These are phyloP conservation scores for Oryza australiensis DNA, from an alignment of 176 grass and related monocot genomes.

Conservation along the genomic window DNA sequence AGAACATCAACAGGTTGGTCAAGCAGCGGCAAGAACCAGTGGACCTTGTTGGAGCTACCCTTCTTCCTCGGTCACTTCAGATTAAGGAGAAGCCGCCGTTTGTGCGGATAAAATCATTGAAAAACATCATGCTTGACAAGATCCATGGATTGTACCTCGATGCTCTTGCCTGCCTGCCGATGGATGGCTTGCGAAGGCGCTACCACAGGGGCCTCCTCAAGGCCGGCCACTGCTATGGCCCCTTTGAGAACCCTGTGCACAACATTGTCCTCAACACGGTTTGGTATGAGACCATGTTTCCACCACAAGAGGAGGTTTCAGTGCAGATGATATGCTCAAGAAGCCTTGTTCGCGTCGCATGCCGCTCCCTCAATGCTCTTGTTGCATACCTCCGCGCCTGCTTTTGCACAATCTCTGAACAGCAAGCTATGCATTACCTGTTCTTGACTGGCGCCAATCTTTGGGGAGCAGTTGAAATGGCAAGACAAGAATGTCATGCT, in stretches of 20 bases:
- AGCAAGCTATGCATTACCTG: constrained; percentile 28
- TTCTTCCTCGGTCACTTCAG: not conserved
- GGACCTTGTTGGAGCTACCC: not conserved
- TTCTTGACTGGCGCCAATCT: not conserved
- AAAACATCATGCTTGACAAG: not conserved
- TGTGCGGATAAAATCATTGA: not conserved
- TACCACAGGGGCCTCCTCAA: constrained; percentile 25
- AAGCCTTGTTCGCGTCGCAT: not conserved
- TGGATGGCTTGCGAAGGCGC: not conserved
- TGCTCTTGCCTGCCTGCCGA: not conserved
- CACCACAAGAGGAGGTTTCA: not conserved
- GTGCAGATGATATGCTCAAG: constrained; percentile 15
- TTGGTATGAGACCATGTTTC: constrained; percentile 17
- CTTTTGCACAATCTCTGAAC: not conserved
- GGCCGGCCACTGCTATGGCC: constrained; percentile 35
- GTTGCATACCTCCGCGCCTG: constrained; percentile 1
- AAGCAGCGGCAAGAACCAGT: not conserved
- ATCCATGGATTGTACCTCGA: constrained; percentile 19
- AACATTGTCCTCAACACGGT: constrained; percentile 28
- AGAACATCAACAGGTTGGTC: not conserved
- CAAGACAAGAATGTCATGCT: not conserved
- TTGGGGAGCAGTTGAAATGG: not conserved
- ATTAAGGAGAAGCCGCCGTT: not conserved
- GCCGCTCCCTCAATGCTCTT: constrained; percentile 15
- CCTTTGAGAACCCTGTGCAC: constrained; percentile 1